A percentile compares a stretch with the other conserved stretches of the same genome.
Evolutionary conservation across 345 rosid species (phyloP).

Genomic region (Citrus hindsii): DNA sequence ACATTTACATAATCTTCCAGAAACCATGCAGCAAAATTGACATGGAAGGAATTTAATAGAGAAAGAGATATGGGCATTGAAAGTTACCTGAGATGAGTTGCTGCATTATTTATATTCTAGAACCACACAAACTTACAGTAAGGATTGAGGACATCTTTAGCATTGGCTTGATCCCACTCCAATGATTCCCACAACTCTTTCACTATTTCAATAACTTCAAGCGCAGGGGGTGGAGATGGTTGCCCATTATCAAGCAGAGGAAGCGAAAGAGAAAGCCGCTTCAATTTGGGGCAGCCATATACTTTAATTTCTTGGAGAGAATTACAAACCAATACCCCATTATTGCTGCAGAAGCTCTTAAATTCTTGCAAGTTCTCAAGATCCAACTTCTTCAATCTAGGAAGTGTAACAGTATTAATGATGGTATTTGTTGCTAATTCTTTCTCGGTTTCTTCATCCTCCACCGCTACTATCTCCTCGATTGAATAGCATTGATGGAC

Average conservation of each 20-base stretch:
- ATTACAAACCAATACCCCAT: neutral
- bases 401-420: neutral
- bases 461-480: neutral
- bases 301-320: neutral
- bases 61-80: too few relatives aligned
- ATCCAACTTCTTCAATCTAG: neutral
- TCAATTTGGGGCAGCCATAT: accelerated
- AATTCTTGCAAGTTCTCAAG: accelerated
- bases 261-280: neutral
- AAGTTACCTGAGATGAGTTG: too few relatives aligned
- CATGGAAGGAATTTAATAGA: too few relatives aligned
- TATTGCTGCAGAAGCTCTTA: neutral
- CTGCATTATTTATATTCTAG: too few relatives aligned
- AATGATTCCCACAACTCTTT: neutral
- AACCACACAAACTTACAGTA: neutral
- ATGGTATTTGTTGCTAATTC: too few relatives aligned
- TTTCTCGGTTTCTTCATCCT: neutral
- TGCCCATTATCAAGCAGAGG: neutral
- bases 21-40: too few relatives aligned
- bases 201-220: neutral
- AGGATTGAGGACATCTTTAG: neutral
- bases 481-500: accelerated
- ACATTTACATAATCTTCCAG: too few relatives aligned
- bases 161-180: neutral
- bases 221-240: neutral